phyloP scores from a whole-genome alignment of 2,329 filamentous ascomycete genomes.

The Shiraia sp. region DNA sequence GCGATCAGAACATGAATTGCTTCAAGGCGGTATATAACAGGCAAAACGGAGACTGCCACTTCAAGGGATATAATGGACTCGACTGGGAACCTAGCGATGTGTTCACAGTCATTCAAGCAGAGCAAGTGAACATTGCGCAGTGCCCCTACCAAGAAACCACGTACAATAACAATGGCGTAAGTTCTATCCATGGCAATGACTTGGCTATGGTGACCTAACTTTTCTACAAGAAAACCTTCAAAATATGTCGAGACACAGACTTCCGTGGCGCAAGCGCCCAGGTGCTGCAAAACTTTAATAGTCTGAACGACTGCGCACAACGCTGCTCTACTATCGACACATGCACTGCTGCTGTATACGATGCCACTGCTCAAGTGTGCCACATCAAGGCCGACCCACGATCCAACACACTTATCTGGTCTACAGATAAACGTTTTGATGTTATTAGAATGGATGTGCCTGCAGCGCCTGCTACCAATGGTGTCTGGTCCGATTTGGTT shows the following conservation, averaged over 20 bases:
- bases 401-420: slow-evolving; percentile 29
- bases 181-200: neutral
- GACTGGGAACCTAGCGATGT: slow-evolving; percentile 23
- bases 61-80: slow-evolving; percentile 22
- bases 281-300: slow-evolving; percentile 12
- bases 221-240: slow-evolving; percentile 19
- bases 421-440: slow-evolving; percentile 31
- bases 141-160: slow-evolving; percentile 26
- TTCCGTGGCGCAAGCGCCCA: slow-evolving; percentile 24
- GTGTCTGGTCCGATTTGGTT: slow-evolving; percentile 31
- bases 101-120: slow-evolving; percentile 26
- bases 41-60: slow-evolving; percentile 21
- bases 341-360: slow-evolving; percentile 28
- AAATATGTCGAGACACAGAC: slow-evolving; percentile 28
- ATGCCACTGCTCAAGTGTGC: slow-evolving; percentile 16
- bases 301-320: slow-evolving; percentile 24
- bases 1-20: slow-evolving; percentile 23
- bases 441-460: slow-evolving; percentile 22
- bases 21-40: slow-evolving; percentile 34
- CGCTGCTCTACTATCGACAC: slow-evolving; percentile 22
- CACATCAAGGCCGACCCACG: slow-evolving; percentile 30
- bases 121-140: slow-evolving; percentile 27
- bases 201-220: neutral
- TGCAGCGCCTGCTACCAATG: slow-evolving; percentile 16
- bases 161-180: slow-evolving; percentile 20